Base-by-base conservation (phyloP, 352 stramenopile genomes). In the Globisporangium camurandrum region DNA sequence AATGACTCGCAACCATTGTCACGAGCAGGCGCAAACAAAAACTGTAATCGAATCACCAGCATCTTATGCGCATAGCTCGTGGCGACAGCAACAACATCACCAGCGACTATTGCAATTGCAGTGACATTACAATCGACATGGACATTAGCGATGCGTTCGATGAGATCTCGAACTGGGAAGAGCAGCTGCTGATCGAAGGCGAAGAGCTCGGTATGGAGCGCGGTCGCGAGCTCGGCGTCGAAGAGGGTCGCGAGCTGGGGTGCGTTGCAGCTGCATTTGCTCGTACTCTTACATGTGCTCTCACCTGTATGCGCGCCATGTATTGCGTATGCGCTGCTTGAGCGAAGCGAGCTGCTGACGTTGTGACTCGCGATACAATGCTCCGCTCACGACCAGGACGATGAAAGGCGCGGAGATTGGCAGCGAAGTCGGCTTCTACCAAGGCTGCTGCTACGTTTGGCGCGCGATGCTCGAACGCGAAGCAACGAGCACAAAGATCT, bases 331-430 rank as follows among this genome's bases (percentile, higher is more conserved):
- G n/a, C n/a, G n/a, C n/a, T n/a, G n/a, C n/a, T n/a, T n/a, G n/a
- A n/a, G n/a, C n/a, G n/a, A n/a, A n/a, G n/a, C n/a, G n/a, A n/a
- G n/a, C n/a, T n/a, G n/a, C n/a, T n/a, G n/a, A n/a, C n/a, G n/a
- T n/a, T n/a, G n/a, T n/a, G n/a, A n/a, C n/a, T n/a, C n/a, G n/a
- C n/a, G n/a, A n/a, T n/a, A n/a, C n/a, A n/a, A n/a, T n/a, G n/a
- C n/a, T n/a, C n/a, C n/a, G n/a, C n/a, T n/a, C n/a, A n/a, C 8
- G 30, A n/a, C 16, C 54, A 91, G 80, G 10, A 51, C 82, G 26
- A 67, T 84, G 51, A 93, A 93, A 61, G 81, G 81, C 33, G 77
- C 71, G 2, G 81, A 93, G 64, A 84, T 93, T 31, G 81, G 81
- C 27, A 79, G 71, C n/a, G 81, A 93, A 52, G 47, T 90, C 39